Evolutionary conservation across 345 rosid genomes (phyloP).

Genomic region (Lenwebbia sp.): DNA sequence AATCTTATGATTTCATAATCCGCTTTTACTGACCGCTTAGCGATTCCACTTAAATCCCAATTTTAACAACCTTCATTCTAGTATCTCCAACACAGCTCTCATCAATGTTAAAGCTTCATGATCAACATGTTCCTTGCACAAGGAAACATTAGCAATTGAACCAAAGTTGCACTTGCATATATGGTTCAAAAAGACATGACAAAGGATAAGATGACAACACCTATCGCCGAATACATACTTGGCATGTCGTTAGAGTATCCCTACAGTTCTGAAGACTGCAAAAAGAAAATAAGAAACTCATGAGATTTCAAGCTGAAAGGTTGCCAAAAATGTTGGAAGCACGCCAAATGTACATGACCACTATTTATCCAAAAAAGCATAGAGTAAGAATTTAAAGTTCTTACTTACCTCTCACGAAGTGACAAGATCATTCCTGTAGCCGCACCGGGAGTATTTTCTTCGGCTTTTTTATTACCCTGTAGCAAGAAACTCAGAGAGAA

Average conservation of each 20-base stretch:
- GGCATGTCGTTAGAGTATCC: constrained; percentile 60
- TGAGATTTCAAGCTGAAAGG: background rate
- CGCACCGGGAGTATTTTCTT: constrained; percentile 75
- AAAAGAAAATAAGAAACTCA: background rate
- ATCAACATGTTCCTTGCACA: background rate
- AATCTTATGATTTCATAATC: background rate
- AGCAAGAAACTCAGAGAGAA: background rate
- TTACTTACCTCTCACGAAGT: constrained; percentile 72
- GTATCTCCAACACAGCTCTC: background rate
- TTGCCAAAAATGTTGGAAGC: background rate
- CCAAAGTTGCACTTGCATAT: background rate
- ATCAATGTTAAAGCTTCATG: background rate
- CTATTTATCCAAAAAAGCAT: background rate
- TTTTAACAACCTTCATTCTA: background rate
- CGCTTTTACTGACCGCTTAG: background rate
- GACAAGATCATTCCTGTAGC: constrained; percentile 78
- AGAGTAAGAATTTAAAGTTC: background rate
- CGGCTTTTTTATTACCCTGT: constrained; percentile 55
- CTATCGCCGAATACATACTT: constrained; percentile 30
- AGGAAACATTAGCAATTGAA: background rate
- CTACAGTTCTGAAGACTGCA: constrained; percentile 75
- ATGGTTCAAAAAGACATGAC: background rate
- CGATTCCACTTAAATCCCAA: background rate
- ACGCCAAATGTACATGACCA: background rate
- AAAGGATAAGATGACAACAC: background rate